Base-by-base conservation (phyloP, 495 filamentous ascomycete genomes). In the Terfezia claveryi region DNA sequence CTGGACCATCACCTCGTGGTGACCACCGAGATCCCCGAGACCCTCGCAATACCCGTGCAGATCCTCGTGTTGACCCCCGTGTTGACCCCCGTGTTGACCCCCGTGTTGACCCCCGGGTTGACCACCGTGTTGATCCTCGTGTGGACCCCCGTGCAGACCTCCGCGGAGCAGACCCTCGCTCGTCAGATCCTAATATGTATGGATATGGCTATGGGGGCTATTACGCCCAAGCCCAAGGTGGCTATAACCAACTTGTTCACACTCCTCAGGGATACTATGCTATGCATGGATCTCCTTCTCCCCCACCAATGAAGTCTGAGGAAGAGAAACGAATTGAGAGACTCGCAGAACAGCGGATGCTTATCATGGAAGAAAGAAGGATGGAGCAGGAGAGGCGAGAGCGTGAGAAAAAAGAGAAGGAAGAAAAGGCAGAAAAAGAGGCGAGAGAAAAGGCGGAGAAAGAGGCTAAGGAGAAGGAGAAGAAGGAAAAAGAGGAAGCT, bases 391-490 rank as follows among this genome's bases (percentile, higher is more conserved):
- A n/a, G 57, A 53, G 50, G 59, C 63, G 52, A 67, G 59, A 62
- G 12, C 55, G 53, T 37, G 61, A 67, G 54, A 67, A 63, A 54
- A 17, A 53, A 5, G 67, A 62, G 8, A 54, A 57, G 16, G 53
- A 58, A 52, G 61, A 59, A 51, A 57, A 67, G 54, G 67, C 61
- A 8, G 68, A 67, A n/a, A 66, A 68, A 12, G 69, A 71, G 27
- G 56, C 58, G 17, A 57, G 60, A 8, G 59, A 55, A 8, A 62
- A 57, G 49, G 68, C 63, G 12, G 66, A 64, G 17, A 68, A 61
- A 12, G 66, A 70, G 44, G 64, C 64, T 16, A 67, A 65, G 57
- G 68, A 57, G 14, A 67, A 64, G 7, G 69, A 67, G 41, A 64
- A 68, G 57, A 65, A 68, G 10, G 68, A 67, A 11, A 51, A 23